Evolutionary conservation across 164 flowering plant genomes (phyloP).

Genomic region (Berberis vulgaris): DNA sequence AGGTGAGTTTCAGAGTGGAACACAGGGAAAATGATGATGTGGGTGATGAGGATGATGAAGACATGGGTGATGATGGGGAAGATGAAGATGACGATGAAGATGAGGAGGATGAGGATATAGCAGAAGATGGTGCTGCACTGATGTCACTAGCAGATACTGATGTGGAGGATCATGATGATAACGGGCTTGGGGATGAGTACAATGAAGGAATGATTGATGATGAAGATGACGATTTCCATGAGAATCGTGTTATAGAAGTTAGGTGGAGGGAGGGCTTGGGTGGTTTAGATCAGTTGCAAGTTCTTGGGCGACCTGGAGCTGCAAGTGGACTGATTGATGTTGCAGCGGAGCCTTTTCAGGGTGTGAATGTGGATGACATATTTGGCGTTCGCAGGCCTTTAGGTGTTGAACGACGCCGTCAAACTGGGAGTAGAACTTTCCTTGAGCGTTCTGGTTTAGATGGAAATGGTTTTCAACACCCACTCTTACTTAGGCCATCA

Average conservation of each 20-base stretch:
- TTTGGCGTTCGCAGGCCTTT: slow-evolving; percentile 69
- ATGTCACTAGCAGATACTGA: slow-evolving; percentile 94
- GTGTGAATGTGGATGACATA: slow-evolving; percentile 84
- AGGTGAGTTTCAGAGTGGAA: slow-evolving; percentile 65
- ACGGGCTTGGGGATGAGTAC: slow-evolving; percentile 81
- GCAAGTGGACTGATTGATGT: slow-evolving; percentile 67
- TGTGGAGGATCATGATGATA: slow-evolving; percentile 87
- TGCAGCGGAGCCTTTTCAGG: slow-evolving; percentile 80
- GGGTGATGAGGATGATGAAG: slow-evolving; percentile 80
- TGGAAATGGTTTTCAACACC: slow-evolving; percentile 76
- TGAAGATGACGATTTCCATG: slow-evolving; percentile 90
- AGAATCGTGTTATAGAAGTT: slow-evolving; percentile 77
- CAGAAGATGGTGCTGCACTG: slow-evolving; percentile 76
- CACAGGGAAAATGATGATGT: slow-evolving; percentile 66
- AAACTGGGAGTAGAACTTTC: slow-evolving; percentile 41
- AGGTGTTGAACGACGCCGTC: slow-evolving; percentile 77
- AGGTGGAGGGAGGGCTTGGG: slow-evolving; percentile 92
- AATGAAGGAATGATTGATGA: slow-evolving; percentile 88
- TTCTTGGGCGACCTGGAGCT: slow-evolving; percentile 75
- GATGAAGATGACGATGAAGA: slow-evolving; percentile 75
- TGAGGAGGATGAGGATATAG: slow-evolving; percentile 83
- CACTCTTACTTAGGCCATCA: slow-evolving; percentile 73
- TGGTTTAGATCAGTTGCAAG: slow-evolving; percentile 82
- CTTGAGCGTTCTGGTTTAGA: slow-evolving; percentile 59
- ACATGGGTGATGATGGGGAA: slow-evolving; percentile 80